Conservation (phyloP, 1,139 yeast species). For the Spencermartinsiella ligniputridi region DNA sequence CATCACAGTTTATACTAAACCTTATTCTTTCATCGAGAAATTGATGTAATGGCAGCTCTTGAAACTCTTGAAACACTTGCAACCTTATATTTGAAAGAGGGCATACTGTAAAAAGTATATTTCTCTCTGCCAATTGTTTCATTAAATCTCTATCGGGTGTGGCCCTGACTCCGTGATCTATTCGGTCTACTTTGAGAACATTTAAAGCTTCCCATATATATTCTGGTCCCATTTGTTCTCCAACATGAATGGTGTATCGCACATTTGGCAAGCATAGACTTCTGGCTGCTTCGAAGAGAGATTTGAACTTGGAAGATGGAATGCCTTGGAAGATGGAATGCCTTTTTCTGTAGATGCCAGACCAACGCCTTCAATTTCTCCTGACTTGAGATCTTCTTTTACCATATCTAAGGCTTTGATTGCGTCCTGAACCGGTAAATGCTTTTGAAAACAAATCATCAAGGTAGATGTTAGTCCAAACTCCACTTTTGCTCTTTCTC, state of each 20-base stretch:
- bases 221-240: slow-evolving; percentile 77
- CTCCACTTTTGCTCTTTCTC: slow-evolving; percentile 52
- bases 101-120: slow-evolving; percentile 62
- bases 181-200: slow-evolving; percentile 56
- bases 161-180: slow-evolving; percentile 75
- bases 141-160: slow-evolving; percentile 50
- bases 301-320: too few relatives aligned
- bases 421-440: slow-evolving; percentile 57
- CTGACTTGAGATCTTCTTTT: slow-evolving; percentile 45
- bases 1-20: slow-evolving; percentile 75
- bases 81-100: slow-evolving; percentile 72
- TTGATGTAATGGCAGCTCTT: slow-evolving; percentile 57
- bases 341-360: slow-evolving; percentile 73
- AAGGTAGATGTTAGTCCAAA: slow-evolving; percentile 61
- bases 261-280: not conserved
- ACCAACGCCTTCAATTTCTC: slow-evolving; percentile 66
- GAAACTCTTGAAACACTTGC: slow-evolving; percentile 64
- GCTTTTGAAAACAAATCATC: slow-evolving; percentile 77
- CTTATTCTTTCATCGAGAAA: slow-evolving; percentile 62
- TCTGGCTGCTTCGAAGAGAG: not conserved
- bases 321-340: slow-evolving; percentile 53
- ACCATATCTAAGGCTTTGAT: slow-evolving; percentile 53
- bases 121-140: slow-evolving; percentile 48
- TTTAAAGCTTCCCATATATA: slow-evolving; percentile 57
- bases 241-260: slow-evolving; percentile 77